Evolutionary conservation across 2,329 filamentous ascomycete species (phyloP).

Genomic region (Trichoderma sp.): DNA sequence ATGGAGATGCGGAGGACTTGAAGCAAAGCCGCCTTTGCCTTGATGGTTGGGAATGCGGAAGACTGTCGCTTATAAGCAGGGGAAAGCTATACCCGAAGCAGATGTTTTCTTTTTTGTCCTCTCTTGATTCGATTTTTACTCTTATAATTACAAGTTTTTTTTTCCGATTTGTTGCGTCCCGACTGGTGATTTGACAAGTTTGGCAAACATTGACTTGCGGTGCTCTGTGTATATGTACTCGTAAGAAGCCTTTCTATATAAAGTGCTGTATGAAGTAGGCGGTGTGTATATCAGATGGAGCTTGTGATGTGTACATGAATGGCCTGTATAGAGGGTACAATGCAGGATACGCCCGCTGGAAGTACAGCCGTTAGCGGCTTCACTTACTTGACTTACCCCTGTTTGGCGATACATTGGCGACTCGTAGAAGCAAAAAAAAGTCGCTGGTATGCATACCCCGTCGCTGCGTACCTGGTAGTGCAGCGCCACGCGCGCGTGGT

Average conservation of each 20-base stretch:
- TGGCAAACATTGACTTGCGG: neutral
- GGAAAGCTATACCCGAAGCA: slow-evolving; percentile 30
- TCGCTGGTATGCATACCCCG: slow-evolving; percentile 14
- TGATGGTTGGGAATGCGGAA: slow-evolving; percentile 20
- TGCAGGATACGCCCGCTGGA: neutral
- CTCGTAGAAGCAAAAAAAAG: neutral
- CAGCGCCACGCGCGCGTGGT: slow-evolving; percentile 20
- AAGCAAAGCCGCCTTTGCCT: slow-evolving; percentile 3
- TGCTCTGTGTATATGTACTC: neutral
- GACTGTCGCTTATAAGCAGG: slow-evolving; percentile 28
- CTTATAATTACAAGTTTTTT: slow-evolving; percentile 10
- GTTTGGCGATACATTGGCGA: slow-evolving; percentile 7
- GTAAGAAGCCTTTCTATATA: neutral
- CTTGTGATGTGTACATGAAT: neutral
- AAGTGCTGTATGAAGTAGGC: neutral
- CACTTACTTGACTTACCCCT: slow-evolving; percentile 9
- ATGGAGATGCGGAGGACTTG: neutral
- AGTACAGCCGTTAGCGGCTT: slow-evolving; percentile 19
- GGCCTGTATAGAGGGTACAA: neutral
- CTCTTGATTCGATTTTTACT: neutral
- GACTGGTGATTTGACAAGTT: neutral
- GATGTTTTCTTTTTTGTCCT: slow-evolving; percentile 6
- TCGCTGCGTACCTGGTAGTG: slow-evolving; percentile 17
- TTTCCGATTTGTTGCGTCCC: neutral
- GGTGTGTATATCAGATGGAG: neutral